phyloP scores from a whole-genome alignment of 768 basidiomycete species.

The Trichaptum fuscoviolaceum region DNA sequence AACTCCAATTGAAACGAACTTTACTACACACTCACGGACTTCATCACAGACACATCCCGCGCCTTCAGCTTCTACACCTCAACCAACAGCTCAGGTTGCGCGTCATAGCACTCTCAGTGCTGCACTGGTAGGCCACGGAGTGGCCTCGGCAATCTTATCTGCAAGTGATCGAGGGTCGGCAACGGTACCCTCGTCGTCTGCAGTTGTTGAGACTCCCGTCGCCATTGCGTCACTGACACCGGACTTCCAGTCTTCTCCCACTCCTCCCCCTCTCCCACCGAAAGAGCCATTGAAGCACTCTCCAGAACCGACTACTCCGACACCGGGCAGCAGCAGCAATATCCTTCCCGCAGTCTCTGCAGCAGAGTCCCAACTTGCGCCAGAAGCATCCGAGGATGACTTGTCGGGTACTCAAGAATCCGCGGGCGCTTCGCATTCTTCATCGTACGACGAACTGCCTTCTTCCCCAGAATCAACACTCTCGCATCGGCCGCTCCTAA shows the following conservation, averaged over 20 bases:
- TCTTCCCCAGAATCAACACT: conserved; percentile 41
- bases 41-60: background rate
- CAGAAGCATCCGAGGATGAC: background rate
- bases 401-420: background rate
- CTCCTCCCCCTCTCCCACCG: background rate
- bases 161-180: background rate
- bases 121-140: background rate
- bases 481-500: conserved; percentile 34
- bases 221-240: background rate
- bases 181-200: background rate
- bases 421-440: background rate
- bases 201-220: background rate
- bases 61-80: background rate
- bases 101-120: background rate
- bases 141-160: background rate
- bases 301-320: background rate
- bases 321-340: background rate
- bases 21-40: background rate
- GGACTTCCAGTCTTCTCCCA: background rate
- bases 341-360: too few species aligned
- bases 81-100: background rate
- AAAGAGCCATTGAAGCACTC: background rate
- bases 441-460: conserved; percentile 36
- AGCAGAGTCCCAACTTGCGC: background rate
- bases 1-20: background rate